Base-by-base conservation (phyloP, 2,329 filamentous ascomycete genomes). In the Penicillium sp. region DNA sequence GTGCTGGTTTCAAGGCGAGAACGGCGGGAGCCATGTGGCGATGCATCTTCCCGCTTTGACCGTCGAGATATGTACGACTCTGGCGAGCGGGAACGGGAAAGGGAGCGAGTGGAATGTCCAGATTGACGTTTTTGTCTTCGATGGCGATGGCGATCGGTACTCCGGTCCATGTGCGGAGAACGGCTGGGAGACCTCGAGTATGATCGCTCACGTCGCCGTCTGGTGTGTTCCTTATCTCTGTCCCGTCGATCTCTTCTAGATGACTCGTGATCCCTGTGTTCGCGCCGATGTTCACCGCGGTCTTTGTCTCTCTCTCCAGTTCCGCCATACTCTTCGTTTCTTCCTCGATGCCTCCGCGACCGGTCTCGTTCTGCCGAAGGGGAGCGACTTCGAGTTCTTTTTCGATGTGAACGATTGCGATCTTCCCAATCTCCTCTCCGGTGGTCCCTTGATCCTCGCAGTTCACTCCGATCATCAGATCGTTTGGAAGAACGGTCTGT, bases 401-500 rank as follows among this genome's bases (percentile, higher is more conserved):
- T 65, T n/a, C 67, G 65, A 58, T 69, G 66, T 15, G 72, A 70
- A 5, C 60, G 66, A 50, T 65, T 56, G 43, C 57, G 61, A 6
- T 71, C 65, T 7, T 68, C 64, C 13, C 62, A 52, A 37, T 55
- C 62, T 40, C 64, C 60, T 27, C 59, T 46, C 12, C 54, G 50
- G 38, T 62, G 64, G 23, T 67, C 64, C 43, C 63, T 64, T 23
- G 65, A 61, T 41, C 62, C 60, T 53, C 60, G 61, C 35, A 27
- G 65, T 63, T 21, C 66, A 65, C 29, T 59, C 35, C 58, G 64
- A 45, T 64, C 54, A 47, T 63, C 42, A 35, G 42, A 60, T 81
- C 78, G 61, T 80, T 78, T 54, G 10, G 59, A 53, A 45, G 55
- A 53, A 38, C 51, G 29, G 77, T 76, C 50, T n/a, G 46, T 47